phyloP scores from a whole-genome alignment of 2,329 filamentous ascomycete genomes.

The Fusarium bulbicola region DNA sequence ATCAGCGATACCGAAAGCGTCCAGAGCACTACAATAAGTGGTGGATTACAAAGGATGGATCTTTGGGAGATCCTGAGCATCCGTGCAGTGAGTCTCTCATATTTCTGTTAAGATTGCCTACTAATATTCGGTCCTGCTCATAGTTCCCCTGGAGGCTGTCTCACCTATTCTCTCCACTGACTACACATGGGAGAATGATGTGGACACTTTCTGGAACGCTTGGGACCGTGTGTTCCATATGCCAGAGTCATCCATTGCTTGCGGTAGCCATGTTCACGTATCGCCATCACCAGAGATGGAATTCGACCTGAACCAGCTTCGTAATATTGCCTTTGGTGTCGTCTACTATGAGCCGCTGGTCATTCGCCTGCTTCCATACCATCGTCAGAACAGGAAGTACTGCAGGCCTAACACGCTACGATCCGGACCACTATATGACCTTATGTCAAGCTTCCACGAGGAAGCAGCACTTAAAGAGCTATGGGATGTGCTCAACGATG shows the following conservation, averaged over 20 bases:
- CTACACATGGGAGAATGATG: neutral
- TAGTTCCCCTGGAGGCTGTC: neutral
- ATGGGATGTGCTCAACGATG: neutral
- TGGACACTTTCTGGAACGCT: neutral
- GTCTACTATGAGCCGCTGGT: neutral
- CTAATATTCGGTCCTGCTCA: neutral
- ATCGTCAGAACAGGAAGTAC: neutral
- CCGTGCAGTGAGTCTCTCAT: neutral
- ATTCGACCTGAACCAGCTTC: neutral
- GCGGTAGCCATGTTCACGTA: neutral
- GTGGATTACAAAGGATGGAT: neutral
- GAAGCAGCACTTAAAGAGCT: neutral
- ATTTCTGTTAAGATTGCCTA: no score
- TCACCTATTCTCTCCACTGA: neutral
- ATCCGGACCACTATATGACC: neutral
- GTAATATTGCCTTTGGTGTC: neutral
- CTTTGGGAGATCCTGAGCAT: neutral
- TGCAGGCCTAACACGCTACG: neutral
- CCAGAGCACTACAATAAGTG: neutral
- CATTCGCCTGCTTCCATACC: neutral
- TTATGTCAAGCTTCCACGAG: neutral
- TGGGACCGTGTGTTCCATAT: neutral
- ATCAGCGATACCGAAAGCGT: neutral
- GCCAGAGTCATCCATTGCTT: neutral
- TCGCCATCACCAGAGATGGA: neutral